Evolutionary conservation across 495 filamentous ascomycete species (phyloP).

Genomic region (Penicillium dipodomyicola): DNA sequence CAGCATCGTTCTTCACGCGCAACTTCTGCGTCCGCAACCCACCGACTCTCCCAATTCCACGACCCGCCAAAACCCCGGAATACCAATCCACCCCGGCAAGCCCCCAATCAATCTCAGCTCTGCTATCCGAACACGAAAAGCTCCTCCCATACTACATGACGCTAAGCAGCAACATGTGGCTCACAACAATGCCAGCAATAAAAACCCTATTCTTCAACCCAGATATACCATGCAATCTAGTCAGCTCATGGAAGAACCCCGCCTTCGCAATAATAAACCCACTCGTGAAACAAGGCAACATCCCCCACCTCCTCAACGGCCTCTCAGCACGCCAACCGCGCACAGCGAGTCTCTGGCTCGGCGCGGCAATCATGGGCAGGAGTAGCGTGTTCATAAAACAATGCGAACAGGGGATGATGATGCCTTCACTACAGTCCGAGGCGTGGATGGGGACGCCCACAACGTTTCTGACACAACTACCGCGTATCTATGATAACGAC

Average conservation of each 20-base stretch:
- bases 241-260: neutral
- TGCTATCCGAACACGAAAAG: neutral
- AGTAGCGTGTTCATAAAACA: neutral
- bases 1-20: neutral
- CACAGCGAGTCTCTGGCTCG: neutral
- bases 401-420: neutral
- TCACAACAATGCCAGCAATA: neutral
- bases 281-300: neutral
- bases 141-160: conserved; percentile 4
- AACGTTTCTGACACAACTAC: neutral
- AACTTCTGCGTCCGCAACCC: neutral
- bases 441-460: neutral
- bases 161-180: neutral
- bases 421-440: neutral
- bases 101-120: neutral
- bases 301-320: neutral
- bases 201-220: neutral
- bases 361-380: neutral
- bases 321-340: neutral
- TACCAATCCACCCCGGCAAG: neutral
- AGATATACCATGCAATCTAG: neutral
- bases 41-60: neutral
- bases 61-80: neutral
- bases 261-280: neutral
- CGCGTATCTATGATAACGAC: neutral